phyloP scores from a whole-genome alignment of 768 basidiomycete genomes.

The Auriculariales sp. region DNA sequence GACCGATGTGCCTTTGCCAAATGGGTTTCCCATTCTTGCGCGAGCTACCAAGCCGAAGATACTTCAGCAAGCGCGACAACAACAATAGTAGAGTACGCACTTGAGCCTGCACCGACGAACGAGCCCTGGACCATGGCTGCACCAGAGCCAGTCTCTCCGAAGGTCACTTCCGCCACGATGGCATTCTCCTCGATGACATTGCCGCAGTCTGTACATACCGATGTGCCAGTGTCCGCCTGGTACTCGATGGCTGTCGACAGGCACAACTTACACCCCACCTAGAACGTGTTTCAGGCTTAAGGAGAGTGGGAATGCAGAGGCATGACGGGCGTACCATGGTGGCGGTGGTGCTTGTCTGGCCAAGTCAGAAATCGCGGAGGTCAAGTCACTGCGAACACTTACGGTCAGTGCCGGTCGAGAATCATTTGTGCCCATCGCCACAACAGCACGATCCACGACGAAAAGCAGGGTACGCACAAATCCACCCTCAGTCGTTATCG shows the following conservation, averaged over 20 bases:
- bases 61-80: not conserved
- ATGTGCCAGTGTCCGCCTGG: slow-evolving; percentile 70
- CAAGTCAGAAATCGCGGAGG: too few species aligned
- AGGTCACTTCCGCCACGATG: slow-evolving; percentile 86
- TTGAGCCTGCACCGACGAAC: slow-evolving; percentile 81
- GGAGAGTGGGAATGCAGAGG: too few species aligned
- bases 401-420: too few species aligned
- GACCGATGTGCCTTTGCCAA: slow-evolving; percentile 59
- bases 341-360: too few species aligned
- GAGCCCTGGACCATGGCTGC: slow-evolving; percentile 93
- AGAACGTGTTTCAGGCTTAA: too few species aligned
- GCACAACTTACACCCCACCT: not conserved
- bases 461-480: too few species aligned
- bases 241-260: slow-evolving; percentile 41
- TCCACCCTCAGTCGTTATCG: too few species aligned
- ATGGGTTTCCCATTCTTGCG: slow-evolving; percentile 69
- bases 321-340: too few species aligned
- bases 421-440: too few species aligned
- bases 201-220: slow-evolving; percentile 75
- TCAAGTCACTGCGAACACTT: too few species aligned
- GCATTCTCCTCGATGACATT: slow-evolving; percentile 87
- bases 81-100: slow-evolving; percentile 31
- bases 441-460: too few species aligned
- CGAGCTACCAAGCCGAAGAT: slow-evolving; percentile 35
- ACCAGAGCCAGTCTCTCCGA: slow-evolving; percentile 85